Evolutionary conservation across 768 basidiomycete genomes (phyloP).

Genomic region (Lactifluus pinguis): DNA sequence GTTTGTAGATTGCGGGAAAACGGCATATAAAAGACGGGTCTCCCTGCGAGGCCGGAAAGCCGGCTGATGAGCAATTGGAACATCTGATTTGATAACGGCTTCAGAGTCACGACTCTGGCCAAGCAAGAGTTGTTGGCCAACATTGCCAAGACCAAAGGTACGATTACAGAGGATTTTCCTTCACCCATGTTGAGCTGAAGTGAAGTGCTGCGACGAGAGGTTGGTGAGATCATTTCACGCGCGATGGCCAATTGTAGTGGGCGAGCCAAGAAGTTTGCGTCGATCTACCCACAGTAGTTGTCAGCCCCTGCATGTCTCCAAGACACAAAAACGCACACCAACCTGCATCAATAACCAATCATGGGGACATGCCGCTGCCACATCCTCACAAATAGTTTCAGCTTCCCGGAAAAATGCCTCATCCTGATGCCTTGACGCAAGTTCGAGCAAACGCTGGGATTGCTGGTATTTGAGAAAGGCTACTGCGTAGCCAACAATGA

Average conservation of each 20-base stretch:
- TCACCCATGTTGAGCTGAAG: slow-evolving; percentile 30
- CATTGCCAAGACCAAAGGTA: slow-evolving; percentile 33
- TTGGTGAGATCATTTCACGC: slow-evolving; percentile 38
- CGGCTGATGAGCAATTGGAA: slow-evolving; percentile 37
- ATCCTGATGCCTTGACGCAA: too few relatives aligned
- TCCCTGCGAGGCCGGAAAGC: slow-evolving; percentile 35
- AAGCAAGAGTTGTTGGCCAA: slow-evolving; percentile 37
- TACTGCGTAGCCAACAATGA: too few relatives aligned
- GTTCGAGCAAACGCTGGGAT: too few relatives aligned
- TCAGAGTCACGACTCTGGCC: slow-evolving; percentile 24
- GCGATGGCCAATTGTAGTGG: slow-evolving; percentile 35
- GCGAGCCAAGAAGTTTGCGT: slow-evolving; percentile 36
- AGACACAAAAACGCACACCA: neutral
- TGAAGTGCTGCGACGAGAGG: slow-evolving; percentile 28
- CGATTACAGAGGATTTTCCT: slow-evolving; percentile 39
- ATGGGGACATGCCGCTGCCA: neutral
- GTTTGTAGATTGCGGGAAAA: slow-evolving; percentile 35
- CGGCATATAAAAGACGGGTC: slow-evolving; percentile 40
- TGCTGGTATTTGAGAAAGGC: too few relatives aligned
- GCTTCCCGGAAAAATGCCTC: too few relatives aligned
- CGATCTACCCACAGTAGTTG: slow-evolving; percentile 28
- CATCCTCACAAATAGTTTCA: too few relatives aligned
- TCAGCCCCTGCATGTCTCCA: neutral
- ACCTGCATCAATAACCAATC: slow-evolving; percentile 13
- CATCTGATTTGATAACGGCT: slow-evolving; percentile 37